A percentile compares a stretch with the other conserved stretches of the same genome.
phyloP scores from a whole-genome alignment of 2,329 filamentous ascomycete species.

The Penicillium sp. region DNA sequence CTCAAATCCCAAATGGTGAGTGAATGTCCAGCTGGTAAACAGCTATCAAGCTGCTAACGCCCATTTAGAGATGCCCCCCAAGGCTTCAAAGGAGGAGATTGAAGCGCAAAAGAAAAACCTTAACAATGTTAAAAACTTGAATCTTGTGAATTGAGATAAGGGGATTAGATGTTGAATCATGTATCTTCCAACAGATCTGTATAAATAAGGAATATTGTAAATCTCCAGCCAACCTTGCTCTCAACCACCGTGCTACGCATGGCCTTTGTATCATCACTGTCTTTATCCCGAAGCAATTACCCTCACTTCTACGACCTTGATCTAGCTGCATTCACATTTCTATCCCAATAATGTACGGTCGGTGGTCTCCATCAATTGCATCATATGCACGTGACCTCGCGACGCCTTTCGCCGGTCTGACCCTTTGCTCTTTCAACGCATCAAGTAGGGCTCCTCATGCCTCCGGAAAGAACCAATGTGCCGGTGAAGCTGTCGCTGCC shows the following conservation, averaged over 20 bases:
- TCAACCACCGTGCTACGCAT: not conserved
- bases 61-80: constrained; percentile 40
- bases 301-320: not conserved
- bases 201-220: not conserved
- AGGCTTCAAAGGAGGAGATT: constrained; percentile 63
- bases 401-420: constrained; percentile 3
- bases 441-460: constrained; percentile 39
- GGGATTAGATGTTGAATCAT: not conserved
- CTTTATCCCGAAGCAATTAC: not conserved
- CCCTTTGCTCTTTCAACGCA: constrained; percentile 11
- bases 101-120: constrained; percentile 63
- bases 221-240: not conserved
- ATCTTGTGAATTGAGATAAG: not conserved
- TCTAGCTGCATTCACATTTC: not conserved
- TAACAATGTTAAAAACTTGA: constrained; percentile 42
- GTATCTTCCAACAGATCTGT: not conserved
- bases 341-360: not conserved
- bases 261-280: not conserved
- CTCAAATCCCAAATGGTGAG: constrained; percentile 44
- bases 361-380: constrained; percentile 7
- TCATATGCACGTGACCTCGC: constrained; percentile 21
- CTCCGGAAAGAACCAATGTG: constrained; percentile 40
- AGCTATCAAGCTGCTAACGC: not conserved
- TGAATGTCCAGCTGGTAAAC: constrained; percentile 8
- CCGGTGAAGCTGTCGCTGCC: constrained; percentile 65